Conservation (phyloP, 2,329 filamentous ascomycete genomes). For the Bipolaris bicolor region DNA sequence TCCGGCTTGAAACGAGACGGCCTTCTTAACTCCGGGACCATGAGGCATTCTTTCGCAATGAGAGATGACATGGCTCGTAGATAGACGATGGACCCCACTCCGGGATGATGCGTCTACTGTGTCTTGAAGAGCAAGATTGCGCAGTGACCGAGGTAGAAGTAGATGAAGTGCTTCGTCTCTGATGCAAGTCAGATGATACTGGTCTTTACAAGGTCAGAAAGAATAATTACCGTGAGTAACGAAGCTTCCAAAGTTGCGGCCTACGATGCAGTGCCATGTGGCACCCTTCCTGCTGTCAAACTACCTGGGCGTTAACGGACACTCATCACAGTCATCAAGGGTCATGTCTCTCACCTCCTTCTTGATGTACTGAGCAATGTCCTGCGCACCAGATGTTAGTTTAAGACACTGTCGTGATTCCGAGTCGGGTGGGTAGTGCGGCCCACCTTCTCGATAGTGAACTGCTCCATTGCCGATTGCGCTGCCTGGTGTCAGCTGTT, state of each 20-base stretch:
- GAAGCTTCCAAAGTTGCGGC: constrained; percentile 98
- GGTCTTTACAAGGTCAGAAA: too few relatives aligned
- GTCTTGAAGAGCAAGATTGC: constrained; percentile 99
- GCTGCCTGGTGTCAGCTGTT: constrained; percentile 55
- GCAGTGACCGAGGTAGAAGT: constrained; percentile 99
- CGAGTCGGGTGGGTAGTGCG: not conserved
- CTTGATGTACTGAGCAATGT: constrained; percentile 96
- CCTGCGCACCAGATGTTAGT: constrained; percentile 59
- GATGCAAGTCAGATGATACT: constrained; percentile 29
- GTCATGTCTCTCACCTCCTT: constrained; percentile 67
- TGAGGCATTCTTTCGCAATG: constrained; percentile 1
- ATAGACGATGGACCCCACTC: constrained; percentile 6
- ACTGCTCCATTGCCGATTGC: constrained; percentile 74
- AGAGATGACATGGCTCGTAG: constrained; percentile 8
- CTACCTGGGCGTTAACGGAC: constrained; percentile 56
- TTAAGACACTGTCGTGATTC: not conserved
- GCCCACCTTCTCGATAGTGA: constrained; percentile 71
- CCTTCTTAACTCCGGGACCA: constrained; percentile 5
- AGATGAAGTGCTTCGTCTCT: constrained; percentile 99
- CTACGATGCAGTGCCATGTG: constrained; percentile 99
- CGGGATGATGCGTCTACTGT: constrained; percentile 62
- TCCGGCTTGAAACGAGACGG: constrained; percentile 12
- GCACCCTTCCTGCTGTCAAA: constrained; percentile 97
- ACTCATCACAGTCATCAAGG: not conserved
- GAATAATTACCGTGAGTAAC: constrained; percentile 83